phyloP scores from a whole-genome alignment of 169 alveolate genomes.

The Neospora caninum region DNA sequence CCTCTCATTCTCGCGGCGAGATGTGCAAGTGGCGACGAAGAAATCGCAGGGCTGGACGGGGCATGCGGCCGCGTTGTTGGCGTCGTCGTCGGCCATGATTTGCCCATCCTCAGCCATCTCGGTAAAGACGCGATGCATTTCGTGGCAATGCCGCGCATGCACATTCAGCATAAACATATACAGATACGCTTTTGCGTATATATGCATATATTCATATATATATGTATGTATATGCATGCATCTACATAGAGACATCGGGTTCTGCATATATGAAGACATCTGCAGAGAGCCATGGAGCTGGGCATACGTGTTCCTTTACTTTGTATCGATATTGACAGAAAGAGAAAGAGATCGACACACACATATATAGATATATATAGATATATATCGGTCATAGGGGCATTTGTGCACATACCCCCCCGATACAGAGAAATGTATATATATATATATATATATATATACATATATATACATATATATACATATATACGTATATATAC shows the following conservation, averaged over 20 bases:
- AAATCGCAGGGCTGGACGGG: slow-evolving; percentile 44
- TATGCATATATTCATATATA: neutral
- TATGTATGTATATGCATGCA: neutral
- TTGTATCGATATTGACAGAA: too few species aligned
- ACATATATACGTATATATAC: neutral
- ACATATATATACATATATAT: neutral
- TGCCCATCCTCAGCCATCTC: slow-evolving; percentile 43
- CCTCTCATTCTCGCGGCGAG: slow-evolving; percentile 33
- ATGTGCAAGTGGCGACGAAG: slow-evolving; percentile 56
- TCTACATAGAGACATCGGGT: neutral
- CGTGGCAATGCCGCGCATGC: too few species aligned
- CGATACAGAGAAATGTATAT: neutral
- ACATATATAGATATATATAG: neutral
- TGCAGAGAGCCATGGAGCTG: too few species aligned
- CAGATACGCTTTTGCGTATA: too few species aligned
- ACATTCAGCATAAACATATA: too few species aligned
- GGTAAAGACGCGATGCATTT: neutral
- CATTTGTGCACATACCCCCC: too few species aligned
- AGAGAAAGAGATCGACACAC: neutral
- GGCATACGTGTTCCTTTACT: too few species aligned
- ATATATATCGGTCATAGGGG: neutral
- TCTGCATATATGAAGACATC: too few species aligned
- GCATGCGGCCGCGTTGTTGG: neutral
- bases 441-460: neutral
- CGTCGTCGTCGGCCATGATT: slow-evolving; percentile 51